Evolutionary conservation across 129 eudicot genomes (phyloP), one percentile per base, ranked within the genome.

Genomic region (Flaveria trinervia): DNA sequence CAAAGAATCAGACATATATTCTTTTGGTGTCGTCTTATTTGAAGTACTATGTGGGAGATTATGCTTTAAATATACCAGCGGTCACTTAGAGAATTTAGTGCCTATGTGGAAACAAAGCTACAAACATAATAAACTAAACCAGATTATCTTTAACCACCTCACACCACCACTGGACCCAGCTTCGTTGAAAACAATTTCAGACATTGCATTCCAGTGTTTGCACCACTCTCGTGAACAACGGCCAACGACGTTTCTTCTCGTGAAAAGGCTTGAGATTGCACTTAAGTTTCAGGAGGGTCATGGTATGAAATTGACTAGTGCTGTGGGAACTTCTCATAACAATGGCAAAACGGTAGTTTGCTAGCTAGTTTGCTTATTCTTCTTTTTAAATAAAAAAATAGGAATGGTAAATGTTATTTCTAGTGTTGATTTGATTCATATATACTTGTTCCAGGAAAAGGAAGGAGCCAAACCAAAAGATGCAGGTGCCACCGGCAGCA

Each of bases 31-130:
- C 0, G 64, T 56, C 64, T 20, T 56, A 20, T 25, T 61, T 61
- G 68, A 61, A 61, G 68, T 61, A 10, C 18, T 61, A 0, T 61
- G 44, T 61, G 70, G 70, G 48, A 65, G 23, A 33, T 65, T 36
- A 7, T 65, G 70, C 5, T 15, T 33, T 33, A 36, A 65, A 6
- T 0, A 15, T 0, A 36, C 23, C 22, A 36, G 36, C 2, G 49
- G 25, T 2, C 5, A 16, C 0, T 28, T 65, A 7, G 23, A 33
- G 4, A 15, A 14, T 33, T 65, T 65, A 13, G 70, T 65, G 22
- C 49, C 70, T 33, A 65, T 28, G 46, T 65, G 49, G 70, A 65
- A 65, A 33, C 70, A 65, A 33, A 65, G 9, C 70, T 65, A 65
- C 41, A 7, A 4, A 33, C 3, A 16, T 28, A 16, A 65, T 11